A percentile compares a stretch with the other conserved stretches of the same genome.
These are phyloP conservation scores for Neurospora sp. DNA, from an alignment of 495 filamentous ascomycete genomes.

Conservation along the genomic window DNA sequence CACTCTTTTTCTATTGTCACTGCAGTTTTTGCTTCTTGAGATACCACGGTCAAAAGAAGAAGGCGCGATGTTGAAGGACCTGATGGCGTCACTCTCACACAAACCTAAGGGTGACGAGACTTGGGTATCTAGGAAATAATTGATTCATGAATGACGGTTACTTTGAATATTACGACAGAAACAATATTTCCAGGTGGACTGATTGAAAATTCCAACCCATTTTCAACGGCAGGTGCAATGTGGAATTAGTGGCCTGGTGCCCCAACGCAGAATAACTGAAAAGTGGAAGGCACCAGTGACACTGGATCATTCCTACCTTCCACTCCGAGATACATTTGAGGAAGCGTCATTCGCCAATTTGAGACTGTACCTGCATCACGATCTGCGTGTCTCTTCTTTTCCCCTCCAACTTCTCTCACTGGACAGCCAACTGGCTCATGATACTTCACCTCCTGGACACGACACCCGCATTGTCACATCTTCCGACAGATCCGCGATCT, in stretches of 20 bases:
- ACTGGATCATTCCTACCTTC: neutral
- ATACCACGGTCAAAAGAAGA: neutral
- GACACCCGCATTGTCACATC: neutral
- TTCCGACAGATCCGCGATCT: neutral
- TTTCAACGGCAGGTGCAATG: neutral
- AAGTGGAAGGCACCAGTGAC: neutral
- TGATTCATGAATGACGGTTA: neutral
- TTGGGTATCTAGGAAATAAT: neutral
- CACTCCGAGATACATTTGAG: neutral
- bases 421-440: neutral
- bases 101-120: neutral
- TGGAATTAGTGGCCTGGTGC: neutral
- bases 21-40: neutral
- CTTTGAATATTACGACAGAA: neutral
- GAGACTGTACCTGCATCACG: neutral
- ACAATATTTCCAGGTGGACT: neutral
- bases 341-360: neutral
- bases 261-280: neutral
- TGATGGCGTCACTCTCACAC: neutral
- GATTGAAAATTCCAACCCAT: neutral
- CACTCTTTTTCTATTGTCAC: neutral
- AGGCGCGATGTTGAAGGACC: neutral
- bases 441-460: neutral
- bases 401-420: neutral
- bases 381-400: neutral